phyloP scores from a whole-genome alignment of 2,329 filamentous ascomycete species.

The Trichoderma harzianum region DNA sequence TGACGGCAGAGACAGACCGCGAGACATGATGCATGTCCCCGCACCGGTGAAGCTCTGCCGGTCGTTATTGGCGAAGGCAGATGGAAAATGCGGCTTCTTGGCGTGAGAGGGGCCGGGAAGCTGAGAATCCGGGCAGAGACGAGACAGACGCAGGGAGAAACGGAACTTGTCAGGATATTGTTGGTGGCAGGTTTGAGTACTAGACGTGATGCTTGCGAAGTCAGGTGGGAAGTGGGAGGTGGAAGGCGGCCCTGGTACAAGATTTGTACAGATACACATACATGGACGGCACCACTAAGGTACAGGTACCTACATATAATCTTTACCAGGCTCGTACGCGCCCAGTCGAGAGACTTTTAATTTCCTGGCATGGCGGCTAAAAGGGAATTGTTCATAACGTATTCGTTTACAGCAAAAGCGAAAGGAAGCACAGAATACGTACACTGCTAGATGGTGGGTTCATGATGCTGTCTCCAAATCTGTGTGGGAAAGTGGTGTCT shows the following conservation, averaged over 20 bases:
- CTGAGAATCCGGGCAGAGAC: background rate
- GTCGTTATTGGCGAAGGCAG: background rate
- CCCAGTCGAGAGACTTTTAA: background rate
- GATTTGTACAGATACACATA: background rate
- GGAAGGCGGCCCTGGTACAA: background rate
- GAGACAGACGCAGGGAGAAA: background rate
- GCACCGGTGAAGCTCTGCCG: constrained; percentile 6
- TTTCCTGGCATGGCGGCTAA: background rate
- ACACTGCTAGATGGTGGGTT: background rate
- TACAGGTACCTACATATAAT: background rate
- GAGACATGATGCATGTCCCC: constrained; percentile 4
- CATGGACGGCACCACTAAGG: background rate
- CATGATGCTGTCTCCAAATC: background rate
- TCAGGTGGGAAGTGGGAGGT: background rate
- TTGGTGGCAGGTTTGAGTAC: background rate
- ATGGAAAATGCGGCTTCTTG: background rate
- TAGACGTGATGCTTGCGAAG: background rate
- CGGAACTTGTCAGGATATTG: background rate
- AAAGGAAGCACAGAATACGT: background rate
- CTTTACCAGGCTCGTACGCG: background rate
- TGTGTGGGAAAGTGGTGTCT: background rate
- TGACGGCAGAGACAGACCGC: background rate
- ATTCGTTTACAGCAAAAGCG: background rate
- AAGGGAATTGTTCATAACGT: background rate
- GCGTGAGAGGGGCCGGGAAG: background rate